Evolutionary conservation across 306 rosid genomes (phyloP), one percentile per base, ranked within the genome.

Genomic region (Hylodesmum podocarpum): DNA sequence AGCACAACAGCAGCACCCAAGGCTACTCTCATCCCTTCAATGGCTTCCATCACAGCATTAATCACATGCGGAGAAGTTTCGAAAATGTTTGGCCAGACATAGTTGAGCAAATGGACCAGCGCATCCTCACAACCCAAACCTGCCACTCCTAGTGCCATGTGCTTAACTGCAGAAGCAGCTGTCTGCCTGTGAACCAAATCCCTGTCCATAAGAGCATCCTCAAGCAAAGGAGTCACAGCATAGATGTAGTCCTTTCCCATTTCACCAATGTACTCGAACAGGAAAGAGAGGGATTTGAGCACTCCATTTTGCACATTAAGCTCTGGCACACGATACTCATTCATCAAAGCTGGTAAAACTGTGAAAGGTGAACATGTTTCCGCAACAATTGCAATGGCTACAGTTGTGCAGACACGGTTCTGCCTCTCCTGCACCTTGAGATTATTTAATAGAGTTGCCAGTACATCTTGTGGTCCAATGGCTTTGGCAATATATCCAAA

Each of bases 101-200:
- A 91, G 79, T 94, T 94, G 70, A 94, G 84, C 84, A 94, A 81
- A 74, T 94, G 98, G 63, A 91, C 76, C 10, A 94, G 78, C 0
- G 98, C 97, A 36, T 94, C 98, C 82, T 94, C 98, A 8, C 97
- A 91, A 54, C 98, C 98, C 91, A 94, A 85, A 51, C 98, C 98
- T 16, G 98, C 98, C 82, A 94, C 98, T 41, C 98, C 98, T 73
- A 94, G 65, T 18, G 98, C 98, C 98, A 94, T 94, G 84, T 94
- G 98, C 84, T 94, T 94, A 74, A 94, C 98, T 1, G 98, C 97
- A 70, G 98, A 94, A 28, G 98, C 98, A 41, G 97, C 97, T 15
- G 98, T 94, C 78, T 94, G 98, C 89, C 98, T 85, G 77, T 90
- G 98, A 66, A 94, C 98, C 84, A 94, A 73, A 85, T 94, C 98